Percentiles rank a stretch among this genome's conserved stretches.
phyloP scores from a whole-genome alignment of 1,284 basidiomycete genomes.

The Omphalotus olearius region DNA sequence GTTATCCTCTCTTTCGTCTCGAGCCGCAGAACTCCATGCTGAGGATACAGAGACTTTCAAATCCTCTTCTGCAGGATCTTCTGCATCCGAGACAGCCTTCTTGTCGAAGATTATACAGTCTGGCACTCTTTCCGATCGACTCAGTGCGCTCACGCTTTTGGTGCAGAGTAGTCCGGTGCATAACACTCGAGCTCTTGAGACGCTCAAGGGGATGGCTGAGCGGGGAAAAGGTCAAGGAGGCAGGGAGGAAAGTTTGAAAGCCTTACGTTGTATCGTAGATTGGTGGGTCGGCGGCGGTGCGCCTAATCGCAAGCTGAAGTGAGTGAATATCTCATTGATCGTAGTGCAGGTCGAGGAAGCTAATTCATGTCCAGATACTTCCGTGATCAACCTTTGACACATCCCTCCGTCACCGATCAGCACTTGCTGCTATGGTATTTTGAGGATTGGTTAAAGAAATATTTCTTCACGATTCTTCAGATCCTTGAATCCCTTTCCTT shows the following conservation, averaged over 20 bases:
- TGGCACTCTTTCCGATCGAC: slow-evolving; percentile 91
- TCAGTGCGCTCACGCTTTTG: slow-evolving; percentile 89
- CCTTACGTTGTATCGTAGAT: slow-evolving; percentile 88
- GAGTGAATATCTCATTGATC: slow-evolving; percentile 22
- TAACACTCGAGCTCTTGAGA: slow-evolving; percentile 80
- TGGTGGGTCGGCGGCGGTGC: slow-evolving; percentile 95
- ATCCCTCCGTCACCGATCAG: slow-evolving; percentile 66
- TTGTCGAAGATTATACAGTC: slow-evolving; percentile 79
- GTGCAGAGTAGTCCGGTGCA: slow-evolving; percentile 91
- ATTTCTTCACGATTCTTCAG: slow-evolving; percentile 91
- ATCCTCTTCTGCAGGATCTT: slow-evolving; percentile 29
- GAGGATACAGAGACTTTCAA: slow-evolving; percentile 47
- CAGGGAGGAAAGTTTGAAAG: slow-evolving; percentile 88
- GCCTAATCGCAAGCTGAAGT: slow-evolving; percentile 80
- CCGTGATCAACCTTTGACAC: slow-evolving; percentile 82
- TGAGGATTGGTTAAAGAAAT: slow-evolving; percentile 97
- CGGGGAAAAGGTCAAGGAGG: slow-evolving; percentile 78
- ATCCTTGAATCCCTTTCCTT: slow-evolving; percentile 86
- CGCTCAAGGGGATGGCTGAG: slow-evolving; percentile 74
- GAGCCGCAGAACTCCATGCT: slow-evolving; percentile 49
- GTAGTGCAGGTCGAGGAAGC: neutral
- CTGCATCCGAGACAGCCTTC: slow-evolving; percentile 73
- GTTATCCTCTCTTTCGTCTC: slow-evolving; percentile 41
- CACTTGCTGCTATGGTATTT: slow-evolving; percentile 86
- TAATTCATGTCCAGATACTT: slow-evolving; percentile 63